phyloP scores from a whole-genome alignment of 305 asterid genomes.

The Salvia sclarea region DNA sequence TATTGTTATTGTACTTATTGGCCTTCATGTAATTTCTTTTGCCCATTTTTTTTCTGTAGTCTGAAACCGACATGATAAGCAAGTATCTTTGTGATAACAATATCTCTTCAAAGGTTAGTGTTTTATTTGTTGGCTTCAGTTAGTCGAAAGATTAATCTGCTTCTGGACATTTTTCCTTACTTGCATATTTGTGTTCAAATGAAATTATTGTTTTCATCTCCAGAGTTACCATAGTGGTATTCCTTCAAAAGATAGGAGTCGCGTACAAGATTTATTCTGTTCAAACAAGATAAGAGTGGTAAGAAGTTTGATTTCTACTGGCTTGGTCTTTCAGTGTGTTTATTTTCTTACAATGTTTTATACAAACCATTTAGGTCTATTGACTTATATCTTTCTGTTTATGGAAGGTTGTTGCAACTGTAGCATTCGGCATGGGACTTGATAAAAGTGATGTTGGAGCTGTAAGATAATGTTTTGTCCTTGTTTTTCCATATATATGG shows the following conservation, averaged over 20 bases:
- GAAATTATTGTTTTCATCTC: slow-evolving; percentile 30
- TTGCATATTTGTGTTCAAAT: slow-evolving; percentile 15
- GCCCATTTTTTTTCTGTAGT: slow-evolving; percentile 47
- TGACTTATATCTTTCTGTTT: slow-evolving; percentile 35
- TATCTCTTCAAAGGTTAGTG: slow-evolving; percentile 83
- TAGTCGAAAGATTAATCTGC: slow-evolving; percentile 25
- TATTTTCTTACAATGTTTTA: slow-evolving; percentile 3
- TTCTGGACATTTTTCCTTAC: slow-evolving; percentile 25
- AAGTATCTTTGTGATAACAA: slow-evolving; percentile 73
- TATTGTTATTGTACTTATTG: slow-evolving; percentile 12
- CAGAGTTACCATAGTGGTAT: slow-evolving; percentile 97
- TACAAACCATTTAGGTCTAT: slow-evolving; percentile 18
- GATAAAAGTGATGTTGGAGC: slow-evolving; percentile 97
- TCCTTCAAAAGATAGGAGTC: slow-evolving; percentile 79
- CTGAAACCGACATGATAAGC: slow-evolving; percentile 92
- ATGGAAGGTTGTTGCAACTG: slow-evolving; percentile 96
- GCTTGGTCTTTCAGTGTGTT: slow-evolving; percentile 18
- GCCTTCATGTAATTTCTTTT: slow-evolving; percentile 30
- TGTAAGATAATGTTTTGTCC: slow-evolving; percentile 53
- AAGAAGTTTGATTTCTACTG: slow-evolving; percentile 34
- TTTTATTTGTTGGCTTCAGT: slow-evolving; percentile 38
- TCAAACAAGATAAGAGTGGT: slow-evolving; percentile 92
- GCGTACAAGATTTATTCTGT: slow-evolving; percentile 80
- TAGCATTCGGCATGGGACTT: slow-evolving; percentile 99
- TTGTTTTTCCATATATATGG: slow-evolving; percentile 21